Conservation (phyloP, 768 basidiomycete genomes). For the Suillus paluster region DNA sequence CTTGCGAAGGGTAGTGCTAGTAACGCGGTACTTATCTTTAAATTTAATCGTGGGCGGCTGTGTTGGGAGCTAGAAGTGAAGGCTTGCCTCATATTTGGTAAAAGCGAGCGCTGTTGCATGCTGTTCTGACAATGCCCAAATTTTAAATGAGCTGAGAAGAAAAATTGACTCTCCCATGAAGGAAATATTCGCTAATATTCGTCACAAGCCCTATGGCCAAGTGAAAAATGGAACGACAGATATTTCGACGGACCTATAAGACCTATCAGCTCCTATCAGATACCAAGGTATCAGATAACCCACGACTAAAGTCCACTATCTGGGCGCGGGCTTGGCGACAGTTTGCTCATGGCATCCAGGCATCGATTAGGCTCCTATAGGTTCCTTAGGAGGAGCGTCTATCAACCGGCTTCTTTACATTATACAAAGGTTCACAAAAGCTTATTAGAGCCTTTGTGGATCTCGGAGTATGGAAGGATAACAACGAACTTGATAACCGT, state of each 20-base stretch:
- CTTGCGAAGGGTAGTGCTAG: background rate
- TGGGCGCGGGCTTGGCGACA: constrained; percentile 2
- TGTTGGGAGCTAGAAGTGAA: background rate
- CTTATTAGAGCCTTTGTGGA: background rate
- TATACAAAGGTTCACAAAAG: background rate
- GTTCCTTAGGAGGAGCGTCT: background rate
- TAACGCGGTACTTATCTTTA: background rate
- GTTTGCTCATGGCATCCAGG: background rate
- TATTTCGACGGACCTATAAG: background rate
- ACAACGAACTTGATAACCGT: background rate
- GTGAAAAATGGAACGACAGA: background rate
- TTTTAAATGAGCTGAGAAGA: background rate
- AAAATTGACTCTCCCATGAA: background rate
- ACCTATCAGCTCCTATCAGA: background rate
- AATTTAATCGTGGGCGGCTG: too few species aligned
- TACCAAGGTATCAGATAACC: background rate
- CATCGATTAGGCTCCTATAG: background rate
- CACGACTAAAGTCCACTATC: background rate
- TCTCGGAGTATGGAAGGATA: background rate
- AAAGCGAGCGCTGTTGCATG: background rate
- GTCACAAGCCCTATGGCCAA: too few species aligned
- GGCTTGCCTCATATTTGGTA: background rate
- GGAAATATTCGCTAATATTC: background rate
- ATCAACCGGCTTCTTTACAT: background rate
- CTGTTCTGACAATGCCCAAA: too few species aligned